Base-by-base conservation (phyloP, 2,329 filamentous ascomycete genomes). In the Blastomyces percursus region DNA sequence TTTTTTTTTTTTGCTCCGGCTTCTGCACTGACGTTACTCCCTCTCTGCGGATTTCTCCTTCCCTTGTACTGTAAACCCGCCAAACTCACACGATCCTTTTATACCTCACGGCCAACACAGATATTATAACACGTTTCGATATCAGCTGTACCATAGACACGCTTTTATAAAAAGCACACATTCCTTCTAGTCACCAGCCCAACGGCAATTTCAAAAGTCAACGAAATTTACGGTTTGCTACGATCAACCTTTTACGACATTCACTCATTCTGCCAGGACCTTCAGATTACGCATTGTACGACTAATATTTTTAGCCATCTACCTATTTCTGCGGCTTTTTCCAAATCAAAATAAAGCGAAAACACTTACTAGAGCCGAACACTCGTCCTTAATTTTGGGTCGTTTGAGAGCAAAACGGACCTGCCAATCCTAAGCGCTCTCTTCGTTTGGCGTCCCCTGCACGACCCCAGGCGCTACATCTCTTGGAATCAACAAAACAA, bases 1-100 rank as follows among this genome's bases (percentile, higher is more conserved):
- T 35, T 35, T 35, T 40, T 12, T 56, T n/a, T 27, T 27, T 57
- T 48, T 32, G 46, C 12, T 21, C 56, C 52, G 16, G 32, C 12
- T 44, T 57, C 56, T 63, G 63, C 61, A 38, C 35, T 11, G 32
- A 63, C 35, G 63, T 56, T 63, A 63, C 46, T 55, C 30, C 59
- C 12, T 32, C 40, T 51, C 48, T 57, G 60, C 50, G 59, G 35
- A 35, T 59, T 63, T 46, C 50, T 44, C 24, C 21, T n/a, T 21
- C 30, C 30, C 55, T 57, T 55, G 14, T 42, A 59, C 38, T 54
- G 27, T 59, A 51, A 46, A 30, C 51, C 54, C 58, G 46, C 50
- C 48, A n/a, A 35, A 16, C 51, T 27, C 62, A 42, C 44, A 50
- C 27, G 46, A 58, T 55, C 52, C 21, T 52, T 46, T 61, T 40